Conservation (phyloP, 805 yeast species). For the Wickerhamiella vanderwaltii region DNA sequence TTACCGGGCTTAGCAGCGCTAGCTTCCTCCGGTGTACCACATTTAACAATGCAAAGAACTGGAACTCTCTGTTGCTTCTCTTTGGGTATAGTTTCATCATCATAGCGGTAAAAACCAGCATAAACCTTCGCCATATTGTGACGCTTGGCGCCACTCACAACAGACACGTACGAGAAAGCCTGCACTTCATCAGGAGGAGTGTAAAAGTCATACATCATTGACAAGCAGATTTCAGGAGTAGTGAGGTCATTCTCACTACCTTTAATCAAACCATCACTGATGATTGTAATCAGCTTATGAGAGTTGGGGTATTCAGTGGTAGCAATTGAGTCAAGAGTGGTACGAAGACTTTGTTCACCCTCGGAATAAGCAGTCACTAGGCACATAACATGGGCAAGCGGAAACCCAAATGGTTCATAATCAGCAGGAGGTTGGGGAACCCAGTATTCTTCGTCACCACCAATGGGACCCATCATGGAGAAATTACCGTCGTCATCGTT, state of each 20-base stretch:
- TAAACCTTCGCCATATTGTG: conserved; percentile 97
- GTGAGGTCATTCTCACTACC: conserved; percentile 83
- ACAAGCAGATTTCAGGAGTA: conserved; percentile 82
- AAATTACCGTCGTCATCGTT: conserved; percentile 10
- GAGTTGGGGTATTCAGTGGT: conserved; percentile 93
- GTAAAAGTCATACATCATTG: conserved; percentile 73
- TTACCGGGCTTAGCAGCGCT: conserved; percentile 72
- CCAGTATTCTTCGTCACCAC: conserved; percentile 41
- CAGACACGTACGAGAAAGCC: conserved; percentile 85
- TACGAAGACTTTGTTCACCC: conserved; percentile 71
- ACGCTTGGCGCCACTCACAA: conserved; percentile 85
- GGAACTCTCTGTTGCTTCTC: conserved; percentile 81
- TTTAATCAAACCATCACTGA: conserved; percentile 90
- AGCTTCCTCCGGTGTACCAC: conserved; percentile 71
- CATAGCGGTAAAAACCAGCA: conserved; percentile 85
- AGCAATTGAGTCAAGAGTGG: conserved; percentile 85
- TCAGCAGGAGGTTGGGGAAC: conserved; percentile 86
- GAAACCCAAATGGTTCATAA: conserved; percentile 75
- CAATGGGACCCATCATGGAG: conserved; percentile 21
- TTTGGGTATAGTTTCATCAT: conserved; percentile 57
- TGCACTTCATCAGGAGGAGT: conserved; percentile 62
- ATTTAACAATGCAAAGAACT: conserved; percentile 62
- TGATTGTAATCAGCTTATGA: conserved; percentile 70
- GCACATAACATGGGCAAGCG: conserved; percentile 62
- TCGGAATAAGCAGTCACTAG: conserved; percentile 93